Conservation (phyloP, 805 yeast species). For the Yamadazyma scolyti region DNA sequence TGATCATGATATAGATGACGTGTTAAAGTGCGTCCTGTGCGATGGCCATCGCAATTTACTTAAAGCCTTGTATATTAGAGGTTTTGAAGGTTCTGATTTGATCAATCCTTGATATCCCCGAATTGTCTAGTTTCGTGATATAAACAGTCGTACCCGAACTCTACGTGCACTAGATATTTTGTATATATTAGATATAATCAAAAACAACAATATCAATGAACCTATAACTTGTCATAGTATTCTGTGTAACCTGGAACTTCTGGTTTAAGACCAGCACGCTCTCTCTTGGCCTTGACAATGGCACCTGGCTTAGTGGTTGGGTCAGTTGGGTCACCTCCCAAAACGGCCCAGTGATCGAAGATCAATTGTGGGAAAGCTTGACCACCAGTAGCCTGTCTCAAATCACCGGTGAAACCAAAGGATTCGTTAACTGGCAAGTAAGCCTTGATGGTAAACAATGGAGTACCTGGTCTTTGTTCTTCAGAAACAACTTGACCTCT, state of each 20-base stretch:
- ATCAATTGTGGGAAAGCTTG: slow-evolving; percentile 99
- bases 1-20: too few relatives aligned
- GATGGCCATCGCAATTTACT: too few relatives aligned
- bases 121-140: too few relatives aligned
- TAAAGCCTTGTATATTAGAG: too few relatives aligned
- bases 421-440: slow-evolving; percentile 99
- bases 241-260: slow-evolving; percentile 99
- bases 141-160: too few relatives aligned
- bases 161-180: too few relatives aligned
- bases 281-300: slow-evolving; percentile 64
- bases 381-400: slow-evolving; percentile 99
- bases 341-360: slow-evolving; percentile 96
- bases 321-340: slow-evolving; percentile 91
- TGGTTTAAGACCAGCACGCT: slow-evolving; percentile 96
- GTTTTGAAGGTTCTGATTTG: too few relatives aligned
- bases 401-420: slow-evolving; percentile 99
- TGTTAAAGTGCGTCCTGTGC: too few relatives aligned
- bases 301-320: slow-evolving; percentile 66
- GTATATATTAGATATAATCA: too few relatives aligned
- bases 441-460: slow-evolving; percentile 99
- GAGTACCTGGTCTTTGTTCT: slow-evolving; percentile 99
- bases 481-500: slow-evolving; percentile 99
- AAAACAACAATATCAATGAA: slow-evolving; percentile 1
- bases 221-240: slow-evolving; percentile 88
- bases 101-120: too few relatives aligned